A percentile compares a stretch with the other conserved stretches of the same genome.
phyloP scores from a whole-genome alignment of 1,139 yeast genomes.

The Saccharomyces hybrid region DNA sequence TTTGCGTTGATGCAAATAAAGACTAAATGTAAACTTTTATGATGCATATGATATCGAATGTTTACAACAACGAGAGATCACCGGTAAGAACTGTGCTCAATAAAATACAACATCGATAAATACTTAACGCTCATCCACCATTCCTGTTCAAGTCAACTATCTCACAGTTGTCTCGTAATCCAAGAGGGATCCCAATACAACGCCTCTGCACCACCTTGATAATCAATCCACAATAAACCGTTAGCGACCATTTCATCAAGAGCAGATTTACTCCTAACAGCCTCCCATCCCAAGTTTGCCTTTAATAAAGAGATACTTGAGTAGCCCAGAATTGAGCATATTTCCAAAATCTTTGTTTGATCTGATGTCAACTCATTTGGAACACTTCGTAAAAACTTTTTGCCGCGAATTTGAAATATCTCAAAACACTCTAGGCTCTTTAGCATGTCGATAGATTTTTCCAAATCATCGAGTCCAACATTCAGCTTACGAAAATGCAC shows the following conservation, averaged over 20 bases:
- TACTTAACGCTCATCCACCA: background rate
- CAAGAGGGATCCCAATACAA: conserved; percentile 61
- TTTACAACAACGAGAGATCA: background rate
- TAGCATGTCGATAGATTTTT: conserved; percentile 40
- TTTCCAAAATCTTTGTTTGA: conserved; percentile 61
- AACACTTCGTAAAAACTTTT: conserved; percentile 40
- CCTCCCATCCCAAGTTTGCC: conserved; percentile 72
- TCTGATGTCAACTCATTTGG: conserved; percentile 53
- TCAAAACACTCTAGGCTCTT: conserved; percentile 40
- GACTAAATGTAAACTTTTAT: background rate
- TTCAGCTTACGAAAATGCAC: conserved; percentile 33
- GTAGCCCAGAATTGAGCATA: conserved; percentile 65
- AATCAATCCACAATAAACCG: conserved; percentile 81
- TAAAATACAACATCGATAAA: background rate
- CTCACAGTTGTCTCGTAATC: conserved; percentile 25
- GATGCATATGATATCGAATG: background rate
- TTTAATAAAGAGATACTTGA: conserved; percentile 55
- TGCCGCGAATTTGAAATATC: conserved; percentile 36
- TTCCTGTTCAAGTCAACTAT: background rate
- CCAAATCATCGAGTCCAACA: conserved; percentile 43
- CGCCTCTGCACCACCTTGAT: conserved; percentile 40
- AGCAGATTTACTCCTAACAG: conserved; percentile 51
- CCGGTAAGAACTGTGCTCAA: background rate
- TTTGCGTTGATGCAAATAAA: background rate
- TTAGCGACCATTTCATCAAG: conserved; percentile 72